A percentile compares a stretch with the other conserved stretches of the same genome.
Evolutionary conservation across 768 basidiomycete species (phyloP).

Genomic region (Psilocybe sp.): DNA sequence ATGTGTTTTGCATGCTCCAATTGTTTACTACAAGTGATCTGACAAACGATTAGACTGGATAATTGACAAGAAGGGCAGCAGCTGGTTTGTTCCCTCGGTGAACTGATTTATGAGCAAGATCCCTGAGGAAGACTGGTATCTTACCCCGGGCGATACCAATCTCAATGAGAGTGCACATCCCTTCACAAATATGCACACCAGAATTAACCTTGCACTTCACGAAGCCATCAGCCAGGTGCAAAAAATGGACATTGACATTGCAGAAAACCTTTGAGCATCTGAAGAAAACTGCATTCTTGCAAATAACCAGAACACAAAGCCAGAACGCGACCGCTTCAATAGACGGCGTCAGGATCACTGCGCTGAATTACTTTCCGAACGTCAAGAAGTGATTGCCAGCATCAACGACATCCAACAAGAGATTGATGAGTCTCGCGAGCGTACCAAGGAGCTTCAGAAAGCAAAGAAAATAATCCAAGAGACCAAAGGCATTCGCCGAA

Average conservation of each 20-base stretch:
- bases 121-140: conserved; percentile 1
- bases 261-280: neutral
- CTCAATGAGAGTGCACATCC: conserved; percentile 7
- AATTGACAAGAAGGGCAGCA: neutral
- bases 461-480: neutral
- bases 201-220: neutral
- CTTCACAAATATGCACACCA: conserved; percentile 5
- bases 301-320: neutral
- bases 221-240: conserved; percentile 1
- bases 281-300: neutral
- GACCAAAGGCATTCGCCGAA: neutral
- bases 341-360: neutral
- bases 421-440: neutral
- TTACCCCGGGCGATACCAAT: neutral
- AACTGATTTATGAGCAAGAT: conserved; percentile 3
- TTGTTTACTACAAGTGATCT: no score
- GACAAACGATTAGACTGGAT: no score
- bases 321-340: neutral
- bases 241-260: neutral
- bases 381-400: neutral
- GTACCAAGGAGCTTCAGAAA: no score
- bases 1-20: no score
- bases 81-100: neutral
- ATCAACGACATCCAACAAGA: neutral
- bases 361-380: no score